These are phyloP conservation scores for Mikania micrantha DNA, from an alignment of 129 eudicot genomes.

Conservation along the genomic window DNA sequence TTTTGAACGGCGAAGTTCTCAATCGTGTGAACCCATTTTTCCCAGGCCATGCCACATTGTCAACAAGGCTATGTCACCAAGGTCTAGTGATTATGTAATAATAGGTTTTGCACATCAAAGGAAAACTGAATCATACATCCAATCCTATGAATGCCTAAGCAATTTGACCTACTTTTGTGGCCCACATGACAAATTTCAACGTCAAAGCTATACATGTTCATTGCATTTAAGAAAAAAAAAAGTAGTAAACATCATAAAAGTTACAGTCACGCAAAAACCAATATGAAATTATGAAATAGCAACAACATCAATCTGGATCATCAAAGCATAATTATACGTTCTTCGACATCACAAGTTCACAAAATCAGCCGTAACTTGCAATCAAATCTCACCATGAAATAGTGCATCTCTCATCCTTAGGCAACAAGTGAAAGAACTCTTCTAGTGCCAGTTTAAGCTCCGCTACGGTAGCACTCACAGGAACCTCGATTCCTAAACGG, in stretches of 20 bases:
- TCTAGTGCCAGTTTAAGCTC: conserved; percentile 40
- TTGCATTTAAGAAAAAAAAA: neutral
- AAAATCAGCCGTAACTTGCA: neutral
- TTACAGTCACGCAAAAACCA: neutral
- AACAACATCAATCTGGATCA: neutral
- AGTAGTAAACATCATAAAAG: neutral
- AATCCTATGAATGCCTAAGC: neutral
- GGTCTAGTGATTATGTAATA: no score
- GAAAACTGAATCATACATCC: neutral
- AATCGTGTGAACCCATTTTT: no score
- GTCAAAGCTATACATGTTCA: conserved; percentile 7
- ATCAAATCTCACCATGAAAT: conserved; percentile 38
- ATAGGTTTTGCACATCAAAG: neutral
- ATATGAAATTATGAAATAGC: neutral
- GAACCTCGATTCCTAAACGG: conserved; percentile 38
- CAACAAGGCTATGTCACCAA: no score
- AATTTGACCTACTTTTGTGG: neutral
- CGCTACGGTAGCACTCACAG: conserved; percentile 41
- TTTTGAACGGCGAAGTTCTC: no score
- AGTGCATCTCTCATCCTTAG: conserved; percentile 24
- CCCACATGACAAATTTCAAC: neutral
- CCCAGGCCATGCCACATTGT: no score
- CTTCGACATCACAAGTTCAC: neutral
- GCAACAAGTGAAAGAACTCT: conserved; percentile 34
- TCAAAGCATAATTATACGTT: neutral